A percentile compares a stretch with the other conserved stretches of the same genome.
These are phyloP conservation scores for Ophioceras dolichostomum DNA, from an alignment of 2,329 filamentous ascomycete species.

Conservation along the genomic window DNA sequence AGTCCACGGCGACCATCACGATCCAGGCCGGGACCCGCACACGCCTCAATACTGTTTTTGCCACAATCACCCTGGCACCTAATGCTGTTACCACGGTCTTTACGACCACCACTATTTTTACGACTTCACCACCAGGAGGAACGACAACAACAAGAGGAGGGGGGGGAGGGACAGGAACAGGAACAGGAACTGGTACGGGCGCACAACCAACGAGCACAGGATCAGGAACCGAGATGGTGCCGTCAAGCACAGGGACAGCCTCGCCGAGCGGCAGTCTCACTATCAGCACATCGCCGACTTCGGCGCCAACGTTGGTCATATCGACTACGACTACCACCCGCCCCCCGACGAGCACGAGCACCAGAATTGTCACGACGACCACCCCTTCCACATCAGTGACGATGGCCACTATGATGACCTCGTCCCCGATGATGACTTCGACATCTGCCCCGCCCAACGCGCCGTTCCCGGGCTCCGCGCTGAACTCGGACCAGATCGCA, in stretches of 20 bases:
- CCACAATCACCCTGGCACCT: conserved; percentile 9
- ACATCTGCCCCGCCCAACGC: background rate
- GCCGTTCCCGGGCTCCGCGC: background rate
- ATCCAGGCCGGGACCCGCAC: conserved; percentile 7
- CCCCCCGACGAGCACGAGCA: background rate
- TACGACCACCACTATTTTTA: conserved; percentile 9
- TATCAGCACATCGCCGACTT: background rate
- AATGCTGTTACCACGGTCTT: conserved; percentile 11
- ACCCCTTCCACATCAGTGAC: background rate
- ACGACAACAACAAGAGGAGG: conserved; percentile 1
- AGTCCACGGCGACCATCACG: conserved; percentile 6
- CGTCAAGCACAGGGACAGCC: no score
- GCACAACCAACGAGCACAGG: no score
- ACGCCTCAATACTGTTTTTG: conserved; percentile 9
- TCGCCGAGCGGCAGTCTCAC: background rate
- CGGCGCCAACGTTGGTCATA: background rate
- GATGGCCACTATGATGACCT: background rate
- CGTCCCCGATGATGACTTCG: no score
- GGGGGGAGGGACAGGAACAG: background rate
- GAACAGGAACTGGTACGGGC: background rate
- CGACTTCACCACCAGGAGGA: conserved; percentile 4
- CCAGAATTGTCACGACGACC: background rate
- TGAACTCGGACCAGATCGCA: conserved; percentile 15
- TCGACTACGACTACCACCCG: background rate
- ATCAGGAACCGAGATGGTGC: no score